Percentiles rank a stretch among this genome's conserved stretches.
These are phyloP conservation scores for Wickerhamiella cacticola DNA, from an alignment of 805 yeast species.

Conservation along the genomic window DNA sequence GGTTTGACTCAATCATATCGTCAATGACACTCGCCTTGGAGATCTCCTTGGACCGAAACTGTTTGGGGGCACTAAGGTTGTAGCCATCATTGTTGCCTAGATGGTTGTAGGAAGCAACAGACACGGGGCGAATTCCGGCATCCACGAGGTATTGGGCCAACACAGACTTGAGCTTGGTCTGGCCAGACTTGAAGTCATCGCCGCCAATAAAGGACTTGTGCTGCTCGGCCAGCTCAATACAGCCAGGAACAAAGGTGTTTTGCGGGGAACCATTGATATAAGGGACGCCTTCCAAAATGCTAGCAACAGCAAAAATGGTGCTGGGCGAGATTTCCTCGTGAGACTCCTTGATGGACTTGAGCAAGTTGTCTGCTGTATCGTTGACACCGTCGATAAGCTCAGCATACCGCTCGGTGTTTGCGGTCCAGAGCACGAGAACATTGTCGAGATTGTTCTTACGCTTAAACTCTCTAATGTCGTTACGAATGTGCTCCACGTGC, in stretches of 20 bases:
- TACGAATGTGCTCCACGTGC: constrained; percentile 77
- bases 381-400: constrained; percentile 68
- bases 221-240: constrained; percentile 74
- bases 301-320: constrained; percentile 87
- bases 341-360: constrained; percentile 59
- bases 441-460: constrained; percentile 59
- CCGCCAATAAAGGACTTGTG: constrained; percentile 77
- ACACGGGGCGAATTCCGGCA: constrained; percentile 91
- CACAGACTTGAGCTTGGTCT: constrained; percentile 91
- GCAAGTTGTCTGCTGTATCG: constrained; percentile 72
- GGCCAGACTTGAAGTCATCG: constrained; percentile 95
- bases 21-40: constrained; percentile 88
- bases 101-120: constrained; percentile 93
- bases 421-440: constrained; percentile 90
- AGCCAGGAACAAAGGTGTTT: constrained; percentile 94
- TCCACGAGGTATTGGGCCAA: constrained; percentile 91
- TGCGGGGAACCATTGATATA: constrained; percentile 96
- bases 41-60: constrained; percentile 90
- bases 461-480: constrained; percentile 73
- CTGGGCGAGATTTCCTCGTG: constrained; percentile 85
- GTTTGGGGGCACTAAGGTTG: constrained; percentile 82
- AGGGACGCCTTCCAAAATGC: constrained; percentile 76
- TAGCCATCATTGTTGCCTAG: constrained; percentile 94
- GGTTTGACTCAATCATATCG: constrained; percentile 82
- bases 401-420: constrained; percentile 89